phyloP scores from a whole-genome alignment of 1,139 yeast genomes.

The Petasospora rhodanensis region DNA sequence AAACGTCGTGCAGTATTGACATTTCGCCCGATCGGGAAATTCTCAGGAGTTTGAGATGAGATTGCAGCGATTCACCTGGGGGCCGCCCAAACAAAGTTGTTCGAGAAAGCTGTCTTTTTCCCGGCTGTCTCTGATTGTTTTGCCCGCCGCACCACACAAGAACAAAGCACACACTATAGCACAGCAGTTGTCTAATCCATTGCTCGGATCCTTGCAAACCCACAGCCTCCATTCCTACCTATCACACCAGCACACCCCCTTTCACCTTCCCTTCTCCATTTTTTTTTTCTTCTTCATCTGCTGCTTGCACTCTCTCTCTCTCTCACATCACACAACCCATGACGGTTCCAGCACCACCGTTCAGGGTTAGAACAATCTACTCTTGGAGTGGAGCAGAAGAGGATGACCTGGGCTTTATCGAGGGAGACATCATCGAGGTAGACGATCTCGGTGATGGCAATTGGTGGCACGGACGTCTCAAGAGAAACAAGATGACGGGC shows the following conservation, averaged over 20 bases:
- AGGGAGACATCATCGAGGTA: conserved; percentile 88
- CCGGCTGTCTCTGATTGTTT: too few relatives aligned
- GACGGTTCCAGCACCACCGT: conserved; percentile 43
- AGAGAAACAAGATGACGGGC: conserved; percentile 80
- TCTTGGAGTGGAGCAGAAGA: conserved; percentile 92
- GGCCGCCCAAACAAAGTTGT: too few relatives aligned
- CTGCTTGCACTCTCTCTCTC: neutral
- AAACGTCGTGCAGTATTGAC: too few relatives aligned
- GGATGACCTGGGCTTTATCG: conserved; percentile 87
- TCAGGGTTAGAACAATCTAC: conserved; percentile 69
- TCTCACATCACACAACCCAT: conserved; percentile 4
- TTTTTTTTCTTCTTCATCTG: neutral
- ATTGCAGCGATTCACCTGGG: conserved; percentile 1
- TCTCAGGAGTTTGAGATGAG: conserved; percentile 1
- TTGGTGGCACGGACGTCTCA: conserved; percentile 86
- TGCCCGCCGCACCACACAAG: neutral
- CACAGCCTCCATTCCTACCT: too few relatives aligned
- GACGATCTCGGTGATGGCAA: conserved; percentile 76
- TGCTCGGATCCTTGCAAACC: too few relatives aligned
- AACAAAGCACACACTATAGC: neutral
- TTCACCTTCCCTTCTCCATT: neutral
- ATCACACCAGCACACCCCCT: too few relatives aligned
- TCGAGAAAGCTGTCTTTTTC: too few relatives aligned
- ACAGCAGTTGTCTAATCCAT: too few relatives aligned
- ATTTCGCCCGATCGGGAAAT: conserved; percentile 5